Evolutionary conservation across 768 basidiomycete species (phyloP).

Genomic region (Russula dissimulans): DNA sequence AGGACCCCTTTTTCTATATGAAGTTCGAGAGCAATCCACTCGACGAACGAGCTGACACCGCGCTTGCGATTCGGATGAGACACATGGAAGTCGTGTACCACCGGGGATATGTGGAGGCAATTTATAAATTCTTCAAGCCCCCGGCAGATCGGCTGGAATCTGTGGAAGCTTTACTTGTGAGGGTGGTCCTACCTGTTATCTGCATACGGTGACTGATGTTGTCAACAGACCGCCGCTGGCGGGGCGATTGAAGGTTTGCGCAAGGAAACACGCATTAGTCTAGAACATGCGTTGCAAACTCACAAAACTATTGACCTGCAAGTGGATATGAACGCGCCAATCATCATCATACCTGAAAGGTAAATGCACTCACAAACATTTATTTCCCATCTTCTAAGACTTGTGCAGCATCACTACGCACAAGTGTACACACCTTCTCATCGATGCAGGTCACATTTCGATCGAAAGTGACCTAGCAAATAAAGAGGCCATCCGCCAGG

Average conservation of each 20-base stretch:
- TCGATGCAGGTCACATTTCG: slow-evolving; percentile 95
- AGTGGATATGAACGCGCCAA: slow-evolving; percentile 92
- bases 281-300: slow-evolving; percentile 86
- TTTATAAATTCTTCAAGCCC: slow-evolving; percentile 86
- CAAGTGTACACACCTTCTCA: slow-evolving; percentile 74
- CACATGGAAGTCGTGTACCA: slow-evolving; percentile 98
- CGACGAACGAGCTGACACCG: slow-evolving; percentile 85
- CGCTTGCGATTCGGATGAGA: slow-evolving; percentile 80
- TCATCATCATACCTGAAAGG: slow-evolving; percentile 97
- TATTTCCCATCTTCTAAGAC: neutral
- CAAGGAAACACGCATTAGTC: slow-evolving; percentile 87
- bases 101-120: slow-evolving; percentile 84
- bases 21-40: slow-evolving; percentile 90
- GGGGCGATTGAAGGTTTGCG: slow-evolving; percentile 88
- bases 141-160: slow-evolving; percentile 93
- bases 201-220: slow-evolving; percentile 3
- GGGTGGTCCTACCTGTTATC: slow-evolving; percentile 22
- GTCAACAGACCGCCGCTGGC: slow-evolving; percentile 70
- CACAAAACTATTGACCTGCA: slow-evolving; percentile 97
- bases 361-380: slow-evolving; percentile 27
- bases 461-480: slow-evolving; percentile 85
- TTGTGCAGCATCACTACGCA: slow-evolving; percentile 57
- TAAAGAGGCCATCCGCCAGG: slow-evolving; percentile 65
- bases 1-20: slow-evolving; percentile 74
- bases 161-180: slow-evolving; percentile 81